Evolutionary conservation across 1,139 yeast genomes (phyloP), one percentile per base, ranked within the genome.

Genomic region (Wickerhamomyces sp.): DNA sequence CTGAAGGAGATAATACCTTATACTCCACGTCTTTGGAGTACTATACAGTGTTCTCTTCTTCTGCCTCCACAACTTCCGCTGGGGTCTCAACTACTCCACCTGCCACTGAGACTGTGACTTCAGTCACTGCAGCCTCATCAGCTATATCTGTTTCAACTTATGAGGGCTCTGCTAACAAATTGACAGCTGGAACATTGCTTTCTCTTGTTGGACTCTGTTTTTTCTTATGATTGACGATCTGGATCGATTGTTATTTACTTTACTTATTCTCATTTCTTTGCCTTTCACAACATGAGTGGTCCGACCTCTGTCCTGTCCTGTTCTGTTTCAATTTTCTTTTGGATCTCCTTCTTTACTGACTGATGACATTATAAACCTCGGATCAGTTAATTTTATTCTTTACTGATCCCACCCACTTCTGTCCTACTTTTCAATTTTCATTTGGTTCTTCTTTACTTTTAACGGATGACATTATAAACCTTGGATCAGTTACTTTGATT

Each of bases 121-220:
- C 10, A 10, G 13, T 29, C 13, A 4, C 31, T 10, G 10, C 10
- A 4, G 13, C 10, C 31, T 9, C 11, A 10, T 10, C 31, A 29
- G 7, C 31, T 29, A 6, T 29, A 29, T 10, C 31, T 10, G 41
- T 42, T 31, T 29, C 41, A 11, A 6, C 18, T 18, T 42, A 33
- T 14, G 44, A 42, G 34, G 41, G 38, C 27, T 18, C 41, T 34
- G 41, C 27, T 37, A 30, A 29, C 15, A 37, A 13, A 38, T 15
- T 38, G 11, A 18, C 15, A 1, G 36, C 23, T 14, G 44, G 41
- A 9, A 11, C 34, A 31, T 34, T 37, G 11, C 27, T 34, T 14
- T 30, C 41, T 15, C 13, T 42, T 7, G 37, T 37, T 27, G 39
- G 30, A 14, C 26, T 36, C 10, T 11, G 6, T 26, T 36, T 14